phyloP scores from a whole-genome alignment of 495 filamentous ascomycete genomes.

The Penicillium egyptiacum region DNA sequence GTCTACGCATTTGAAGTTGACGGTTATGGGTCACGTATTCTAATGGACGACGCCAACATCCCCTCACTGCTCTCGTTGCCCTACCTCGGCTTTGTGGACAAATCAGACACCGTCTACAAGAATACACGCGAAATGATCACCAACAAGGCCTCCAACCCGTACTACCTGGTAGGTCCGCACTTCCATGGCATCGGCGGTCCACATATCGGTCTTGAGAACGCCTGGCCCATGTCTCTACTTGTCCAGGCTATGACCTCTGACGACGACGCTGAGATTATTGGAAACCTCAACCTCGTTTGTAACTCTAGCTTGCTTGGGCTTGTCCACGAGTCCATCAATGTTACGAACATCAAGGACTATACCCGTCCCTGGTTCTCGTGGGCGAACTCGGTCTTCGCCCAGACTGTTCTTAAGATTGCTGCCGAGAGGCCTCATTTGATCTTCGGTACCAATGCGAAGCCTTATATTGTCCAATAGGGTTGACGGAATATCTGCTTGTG shows the following conservation, averaged over 20 bases:
- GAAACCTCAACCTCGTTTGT: conserved; percentile 69
- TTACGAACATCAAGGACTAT: conserved; percentile 69
- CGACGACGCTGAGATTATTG: conserved; percentile 77
- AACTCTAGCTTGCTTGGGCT: conserved; percentile 72
- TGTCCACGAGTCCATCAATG: conserved; percentile 90
- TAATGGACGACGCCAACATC: conserved; percentile 98
- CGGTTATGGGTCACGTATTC: conserved; percentile 83
- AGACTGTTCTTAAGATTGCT: conserved; percentile 88
- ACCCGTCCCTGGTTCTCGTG: conserved; percentile 95
- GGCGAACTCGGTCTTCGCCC: conserved; percentile 95
- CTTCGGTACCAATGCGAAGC: conserved; percentile 60
- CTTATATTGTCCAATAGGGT: conserved; percentile 32
- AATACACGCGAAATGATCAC: conserved; percentile 95
- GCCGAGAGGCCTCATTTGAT: conserved; percentile 83
- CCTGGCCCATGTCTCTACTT: conserved; percentile 97
- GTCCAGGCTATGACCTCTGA: conserved; percentile 90
- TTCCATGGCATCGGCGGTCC: conserved; percentile 90
- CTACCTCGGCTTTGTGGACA: conserved; percentile 75
- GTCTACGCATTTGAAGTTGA: conserved; percentile 98
- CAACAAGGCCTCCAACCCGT: conserved; percentile 76
- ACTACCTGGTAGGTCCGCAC: conserved; percentile 74
- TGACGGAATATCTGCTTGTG: neutral
- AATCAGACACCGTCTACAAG: conserved; percentile 68
- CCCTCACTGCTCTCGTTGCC: conserved; percentile 87
- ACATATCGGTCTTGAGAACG: conserved; percentile 75